Base-by-base conservation (phyloP, 148 eudicot genomes). In the Rhododendron griersonianum region DNA sequence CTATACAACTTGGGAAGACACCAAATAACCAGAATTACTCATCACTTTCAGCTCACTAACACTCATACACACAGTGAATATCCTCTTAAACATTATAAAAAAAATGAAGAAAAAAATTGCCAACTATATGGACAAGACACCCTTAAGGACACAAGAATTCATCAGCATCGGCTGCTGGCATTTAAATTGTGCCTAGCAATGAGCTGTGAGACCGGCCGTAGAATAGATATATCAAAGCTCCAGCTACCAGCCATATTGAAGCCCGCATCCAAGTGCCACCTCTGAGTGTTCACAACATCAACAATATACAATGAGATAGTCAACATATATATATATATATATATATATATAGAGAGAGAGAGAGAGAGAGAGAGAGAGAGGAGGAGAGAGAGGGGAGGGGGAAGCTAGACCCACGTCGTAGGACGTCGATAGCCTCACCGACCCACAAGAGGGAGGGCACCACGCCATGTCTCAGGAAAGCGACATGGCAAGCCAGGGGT, bases 201-300 rank as follows among this genome's bases (percentile, higher is more conserved):
- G 80, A 78, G 88, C 96, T 93, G 87, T 91, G 92, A n/a, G 84
- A 90, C 82, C 92, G 89, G 39, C 96, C 94, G 79, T 92, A 93
- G 23, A 89, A 85, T 63, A 89, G 14, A 89, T 93, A 93, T 11
- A 93, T 85, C 7, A 93, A 44, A 81, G 82, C 92, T 85, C 96
- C 96, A 11, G 88, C 45, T 47, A 88, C 78, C 79, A 93, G 93
- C 96, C 96, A 93, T 81, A 92, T 81, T 15, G 93, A 87, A 47
- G 89, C 93, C 21, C 94, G 90, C 67, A 89, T 88, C 96, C 93
- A 93, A 25, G 95, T 92, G 61, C 84, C 87, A 48, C 80, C 61
- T 48, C 95, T 93, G 90, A 85, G 80, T 77, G 50, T 88, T 84
- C 65, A 69, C 33, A 86, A 7, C 78, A 61, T 39, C 15, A 57